Evolutionary conservation across 176 grass and related monocot genomes (phyloP), one percentile per base, ranked within the genome.

Genomic region (Microstegium vimineum): DNA sequence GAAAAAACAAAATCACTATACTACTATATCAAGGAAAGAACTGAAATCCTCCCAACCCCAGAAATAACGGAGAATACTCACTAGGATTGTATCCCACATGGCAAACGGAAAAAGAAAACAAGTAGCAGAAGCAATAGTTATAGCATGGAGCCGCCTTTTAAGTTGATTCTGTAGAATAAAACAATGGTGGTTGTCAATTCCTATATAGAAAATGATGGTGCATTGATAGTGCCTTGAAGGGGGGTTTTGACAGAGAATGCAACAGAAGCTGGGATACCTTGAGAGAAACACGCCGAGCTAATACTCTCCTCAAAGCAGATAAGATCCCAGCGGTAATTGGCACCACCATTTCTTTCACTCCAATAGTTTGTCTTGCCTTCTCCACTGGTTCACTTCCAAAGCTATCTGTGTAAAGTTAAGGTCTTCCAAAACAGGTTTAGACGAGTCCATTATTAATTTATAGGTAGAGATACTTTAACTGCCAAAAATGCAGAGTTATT

Each of bases 51-150:
- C 12, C 17, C 33, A 79, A 34, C 67, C 46, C 66, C 11, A 73
- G 13, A 41, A 88, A 61, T 13, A 80, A 81, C 4, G 30, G 38
- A 31, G 13, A 42, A 63, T 46, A 94, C 91, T 94, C 74, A 99
- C 96, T 85, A 99, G 85, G 36, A 99, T 99, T 71, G 96, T 95
- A 86, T 95, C 96, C 93, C 89, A 99, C 96, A 99, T 94, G 17
- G 96, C 96, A 81, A 99, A 88, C 72, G 96, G 96, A 83, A 99
- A 99, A 85, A 99, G 91, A 60, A 99, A 99, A 89, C 96, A 99
- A 18, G 96, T 92, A 38, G 96, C 96, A 74, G 93, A 88, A 86
- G 96, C 96, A 88, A 99, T 73, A 80, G 86, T 90, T 86, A 99
- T 92, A 52, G 93, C 93, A 93, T 99, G 93, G 84, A 99, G 93